Evolutionary conservation across 495 filamentous ascomycete species (phyloP), one percentile per base, ranked within the genome.

Genomic region (Tuber borchii): DNA sequence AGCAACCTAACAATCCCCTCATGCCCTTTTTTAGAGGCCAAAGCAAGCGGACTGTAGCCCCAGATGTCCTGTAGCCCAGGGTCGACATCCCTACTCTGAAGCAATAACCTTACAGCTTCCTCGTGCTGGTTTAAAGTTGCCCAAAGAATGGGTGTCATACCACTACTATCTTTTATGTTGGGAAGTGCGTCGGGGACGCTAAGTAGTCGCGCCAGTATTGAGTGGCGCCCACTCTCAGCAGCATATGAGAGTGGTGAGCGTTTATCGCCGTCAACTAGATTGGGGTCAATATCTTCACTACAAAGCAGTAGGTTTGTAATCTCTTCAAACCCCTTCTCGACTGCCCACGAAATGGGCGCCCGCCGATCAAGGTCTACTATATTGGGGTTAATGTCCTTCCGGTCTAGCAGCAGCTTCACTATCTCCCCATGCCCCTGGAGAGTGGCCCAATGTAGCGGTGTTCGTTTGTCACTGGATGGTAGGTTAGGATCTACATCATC

Each of bases 371-470:
- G 51, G n/a, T 31, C 51, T 61, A 10, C n/a, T 31, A 12, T 16
- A 31, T 61, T 61, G 51, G n/a, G 51, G 14, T 61, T n/a, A 12
- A 31, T 61, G n/a, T 12, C 10, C 14, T 31, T 16, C 12, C 4
- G n/a, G 26, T 44, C 69, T 31, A 78, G 19, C 39, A 84, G 76
- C 44, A 82, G n/a, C 73, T 77, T 46, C 34, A 85, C 83, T 22
- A 81, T 76, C 34, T 34, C 68, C 48, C 73, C 75, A 46, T 80
- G 75, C 10, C 82, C 82, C 20, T 74, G 51, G 37, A 2, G 3
- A 48, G 80, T 72, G 69, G 81, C 81, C 2, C 17, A 44, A 44
- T 71, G 79, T 12, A 83, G 74, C 31, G 81, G 78, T 43, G 81
- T 79, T 19, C 40, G 65, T 0, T 74, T 65, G 37, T 69, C 3